A percentile compares a stretch with the other conserved stretches of the same genome.
Conservation (phyloP, 2,329 filamentous ascomycete species). For the Fusarium bactridioides region DNA sequence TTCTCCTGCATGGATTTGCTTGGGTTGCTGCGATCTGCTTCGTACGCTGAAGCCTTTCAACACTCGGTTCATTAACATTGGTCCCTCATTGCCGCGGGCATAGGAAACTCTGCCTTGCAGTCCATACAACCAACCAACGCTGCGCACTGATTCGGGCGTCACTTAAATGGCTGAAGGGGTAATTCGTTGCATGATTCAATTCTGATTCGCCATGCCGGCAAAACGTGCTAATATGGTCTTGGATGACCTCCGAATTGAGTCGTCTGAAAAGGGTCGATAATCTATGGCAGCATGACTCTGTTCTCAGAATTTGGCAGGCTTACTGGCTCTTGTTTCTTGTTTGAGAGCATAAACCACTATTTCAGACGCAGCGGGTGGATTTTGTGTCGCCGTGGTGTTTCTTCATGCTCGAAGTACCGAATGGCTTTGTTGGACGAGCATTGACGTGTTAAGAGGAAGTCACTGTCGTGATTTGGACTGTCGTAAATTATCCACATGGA, state of each 20-base stretch:
- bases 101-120: not conserved
- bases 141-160: not conserved
- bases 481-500: conserved; percentile 50
- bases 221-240: not conserved
- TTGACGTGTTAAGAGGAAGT: conserved; percentile 15
- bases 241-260: not conserved
- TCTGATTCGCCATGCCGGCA: not conserved
- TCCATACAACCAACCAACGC: not conserved
- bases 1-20: not conserved
- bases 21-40: not conserved
- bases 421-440: not conserved
- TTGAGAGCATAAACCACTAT: not conserved
- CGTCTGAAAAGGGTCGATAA: not conserved
- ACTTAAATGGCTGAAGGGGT: not conserved
- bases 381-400: not conserved
- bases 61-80: not conserved
- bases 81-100: not conserved
- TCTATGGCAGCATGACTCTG: conserved; percentile 1
- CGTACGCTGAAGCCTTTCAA: not conserved
- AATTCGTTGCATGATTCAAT: not conserved
- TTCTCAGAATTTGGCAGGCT: not conserved
- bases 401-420: not conserved
- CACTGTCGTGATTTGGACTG: conserved; percentile 8
- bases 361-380: not conserved
- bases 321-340: not conserved